Evolutionary conservation across 768 basidiomycete genomes (phyloP).

Genomic region (Termitomyces bulborhizus): DNA sequence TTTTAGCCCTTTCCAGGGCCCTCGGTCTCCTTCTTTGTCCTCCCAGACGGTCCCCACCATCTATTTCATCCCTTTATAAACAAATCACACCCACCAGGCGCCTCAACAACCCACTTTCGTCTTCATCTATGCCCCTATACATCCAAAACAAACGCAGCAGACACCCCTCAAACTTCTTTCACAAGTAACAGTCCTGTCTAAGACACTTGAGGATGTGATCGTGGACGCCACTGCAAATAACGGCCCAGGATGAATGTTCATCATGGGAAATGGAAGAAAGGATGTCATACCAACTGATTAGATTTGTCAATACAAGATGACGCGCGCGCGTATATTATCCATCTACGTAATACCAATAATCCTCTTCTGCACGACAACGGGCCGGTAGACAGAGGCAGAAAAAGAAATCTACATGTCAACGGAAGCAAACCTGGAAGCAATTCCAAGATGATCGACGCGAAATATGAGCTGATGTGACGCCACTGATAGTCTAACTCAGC

Average conservation of each 20-base stretch:
- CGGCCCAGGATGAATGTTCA: slow-evolving; percentile 6
- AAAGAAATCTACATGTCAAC: neutral
- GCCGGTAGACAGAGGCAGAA: neutral
- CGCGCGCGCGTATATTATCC: neutral
- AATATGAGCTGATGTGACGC: too few relatives aligned
- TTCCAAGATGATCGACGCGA: neutral
- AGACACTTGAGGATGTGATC: neutral
- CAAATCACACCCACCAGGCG: neutral
- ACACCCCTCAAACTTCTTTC: slow-evolving; percentile 7
- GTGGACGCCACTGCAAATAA: neutral
- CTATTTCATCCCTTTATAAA: too few relatives aligned
- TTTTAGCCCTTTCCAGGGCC: neutral
- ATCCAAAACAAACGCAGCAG: neutral
- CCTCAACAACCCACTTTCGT: neutral
- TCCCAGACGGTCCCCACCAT: neutral
- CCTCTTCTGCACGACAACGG: neutral
- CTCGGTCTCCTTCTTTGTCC: neutral
- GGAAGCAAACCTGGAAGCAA: slow-evolving; percentile 5
- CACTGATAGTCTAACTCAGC: neutral
- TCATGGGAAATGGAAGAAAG: neutral
- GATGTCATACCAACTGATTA: neutral
- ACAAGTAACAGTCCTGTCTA: slow-evolving; percentile 4
- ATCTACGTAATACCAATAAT: neutral
- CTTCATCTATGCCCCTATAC: neutral
- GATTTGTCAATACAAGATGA: neutral